These are phyloP conservation scores for Arthrobotrys megalospora DNA, from an alignment of 2,329 filamentous ascomycete species.

Conservation along the genomic window DNA sequence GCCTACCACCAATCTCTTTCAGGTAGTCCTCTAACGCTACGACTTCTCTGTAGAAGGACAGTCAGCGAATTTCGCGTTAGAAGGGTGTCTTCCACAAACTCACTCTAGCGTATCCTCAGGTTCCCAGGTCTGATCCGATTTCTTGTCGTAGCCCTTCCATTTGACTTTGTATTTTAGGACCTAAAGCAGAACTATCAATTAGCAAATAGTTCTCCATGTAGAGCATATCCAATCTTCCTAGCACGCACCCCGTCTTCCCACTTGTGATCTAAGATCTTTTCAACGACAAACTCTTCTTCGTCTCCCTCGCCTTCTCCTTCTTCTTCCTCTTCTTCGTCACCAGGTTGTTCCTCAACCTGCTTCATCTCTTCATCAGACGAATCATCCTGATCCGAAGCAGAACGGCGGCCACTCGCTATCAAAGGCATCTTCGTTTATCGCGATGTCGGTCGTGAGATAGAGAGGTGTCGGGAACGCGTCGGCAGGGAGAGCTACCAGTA, in stretches of 20 bases:
- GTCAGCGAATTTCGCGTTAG: slow-evolving; percentile 7
- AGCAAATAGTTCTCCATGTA: neutral
- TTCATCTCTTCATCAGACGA: slow-evolving; percentile 53
- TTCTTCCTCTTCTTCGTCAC: slow-evolving; percentile 36
- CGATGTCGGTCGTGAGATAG: neutral
- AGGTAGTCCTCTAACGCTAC: slow-evolving; percentile 72
- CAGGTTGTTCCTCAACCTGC: slow-evolving; percentile 24
- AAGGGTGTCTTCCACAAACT: slow-evolving; percentile 8
- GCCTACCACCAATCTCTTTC: slow-evolving; percentile 75
- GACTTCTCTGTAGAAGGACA: slow-evolving; percentile 31
- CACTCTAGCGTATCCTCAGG: slow-evolving; percentile 76
- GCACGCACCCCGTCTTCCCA: slow-evolving; percentile 51
- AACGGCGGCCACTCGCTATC: slow-evolving; percentile 32
- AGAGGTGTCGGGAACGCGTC: slow-evolving; percentile 38
- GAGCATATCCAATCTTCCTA: neutral
- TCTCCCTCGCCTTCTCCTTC: slow-evolving; percentile 14
- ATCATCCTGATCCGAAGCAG: slow-evolving; percentile 38
- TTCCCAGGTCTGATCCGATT: slow-evolving; percentile 83
- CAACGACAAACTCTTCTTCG: slow-evolving; percentile 28
- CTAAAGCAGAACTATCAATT: slow-evolving; percentile 24
- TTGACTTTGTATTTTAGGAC: slow-evolving; percentile 72
- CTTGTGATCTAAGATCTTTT: slow-evolving; percentile 53
- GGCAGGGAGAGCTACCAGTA: slow-evolving; percentile 1
- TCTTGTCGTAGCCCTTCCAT: slow-evolving; percentile 83
- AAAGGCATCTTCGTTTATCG: slow-evolving; percentile 36